Base-by-base conservation (phyloP, 345 rosid genomes). In the Acer campestre region DNA sequence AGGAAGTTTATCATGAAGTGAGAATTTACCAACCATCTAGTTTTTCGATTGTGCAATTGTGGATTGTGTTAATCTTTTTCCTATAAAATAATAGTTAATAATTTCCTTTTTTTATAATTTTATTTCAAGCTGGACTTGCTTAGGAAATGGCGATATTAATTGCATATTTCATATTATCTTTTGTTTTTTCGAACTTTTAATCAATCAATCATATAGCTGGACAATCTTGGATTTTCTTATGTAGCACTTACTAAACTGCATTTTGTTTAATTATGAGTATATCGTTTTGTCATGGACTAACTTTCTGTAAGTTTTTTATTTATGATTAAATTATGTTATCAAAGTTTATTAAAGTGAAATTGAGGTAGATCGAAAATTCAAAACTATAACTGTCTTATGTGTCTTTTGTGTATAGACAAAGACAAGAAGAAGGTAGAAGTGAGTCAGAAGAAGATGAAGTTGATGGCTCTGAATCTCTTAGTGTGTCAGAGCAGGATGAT, bases 401-500 rank as follows among this genome's bases (percentile, higher is more conserved):
- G 27, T 46, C 67, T 67, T 18, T 25, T 80, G 42, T 71, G 66
- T 12, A 69, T 78, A 89, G 93, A 79, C 80, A 77, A 81, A 87
- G 94, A 82, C 85, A 82, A 71, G 90, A 85, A 84, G 88, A 81
- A 78, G 90, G 89, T 71, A 84, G 66, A 77, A 90, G 89, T 74
- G 90, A 85, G 77, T 65, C 88, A 14, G 90, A 88, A 67, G 91
- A 83, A 75, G 92, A 88, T 25, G 89, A 81, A 61, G 82, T 27
- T 18, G 89, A 83, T 17, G 85, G 70, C 25, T 63, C 79, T 59
- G 88, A 82, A 75, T 83, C 88, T 76, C 69, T 23, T 67, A 82
- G 81, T 81, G 69, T 64, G 18, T 81, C 77, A 0, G 83, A 83
- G 31, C 80, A 76, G 38, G 90, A 83, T 64, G 85, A 87, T 49